A percentile compares a stretch with the other conserved stretches of the same genome.
phyloP scores from a whole-genome alignment of 495 filamentous ascomycete genomes.

The Apiosordaria backusii region DNA sequence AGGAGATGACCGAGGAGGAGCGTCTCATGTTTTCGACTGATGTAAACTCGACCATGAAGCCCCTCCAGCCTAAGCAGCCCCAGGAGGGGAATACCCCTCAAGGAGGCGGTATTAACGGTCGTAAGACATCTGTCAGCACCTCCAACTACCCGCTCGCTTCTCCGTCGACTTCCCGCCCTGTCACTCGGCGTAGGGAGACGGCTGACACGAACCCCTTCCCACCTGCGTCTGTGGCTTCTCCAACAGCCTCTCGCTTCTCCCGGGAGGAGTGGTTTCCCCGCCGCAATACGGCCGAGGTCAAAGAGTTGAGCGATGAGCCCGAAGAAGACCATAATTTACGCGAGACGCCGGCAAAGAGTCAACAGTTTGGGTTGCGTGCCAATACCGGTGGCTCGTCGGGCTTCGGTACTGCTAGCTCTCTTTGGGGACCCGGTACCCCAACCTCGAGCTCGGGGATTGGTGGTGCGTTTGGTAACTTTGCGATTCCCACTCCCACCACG shows the following conservation, averaged over 20 bases:
- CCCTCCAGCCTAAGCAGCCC: constrained; percentile 58
- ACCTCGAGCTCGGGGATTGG: constrained; percentile 60
- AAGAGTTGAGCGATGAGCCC: constrained; percentile 43
- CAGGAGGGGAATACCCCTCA: constrained; percentile 61
- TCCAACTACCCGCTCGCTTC: constrained; percentile 50
- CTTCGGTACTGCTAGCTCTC: constrained; percentile 53
- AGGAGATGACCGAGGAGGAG: constrained; percentile 78
- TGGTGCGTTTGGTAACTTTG: constrained; percentile 84
- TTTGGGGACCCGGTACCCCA: constrained; percentile 60
- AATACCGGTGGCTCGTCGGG: constrained; percentile 49
- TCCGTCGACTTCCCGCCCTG: constrained; percentile 66
- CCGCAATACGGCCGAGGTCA: constrained; percentile 65
- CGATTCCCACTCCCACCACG: constrained; percentile 50
- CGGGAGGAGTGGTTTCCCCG: constrained; percentile 58
- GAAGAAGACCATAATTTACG: constrained; percentile 34
- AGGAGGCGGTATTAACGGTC: constrained; percentile 50
- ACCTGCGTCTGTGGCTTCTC: constrained; percentile 45
- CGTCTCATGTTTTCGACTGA: constrained; percentile 78
- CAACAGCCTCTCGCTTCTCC: constrained; percentile 48
- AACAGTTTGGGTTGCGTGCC: constrained; percentile 62
- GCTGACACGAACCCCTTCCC: constrained; percentile 71
- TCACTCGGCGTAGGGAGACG: constrained; percentile 80
- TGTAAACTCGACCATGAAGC: constrained; percentile 91
- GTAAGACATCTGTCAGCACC: constrained; percentile 72
- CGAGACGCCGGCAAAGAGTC: constrained; percentile 35